phyloP scores from a whole-genome alignment of 1,139 yeast species.

The Candida glucosophila region DNA sequence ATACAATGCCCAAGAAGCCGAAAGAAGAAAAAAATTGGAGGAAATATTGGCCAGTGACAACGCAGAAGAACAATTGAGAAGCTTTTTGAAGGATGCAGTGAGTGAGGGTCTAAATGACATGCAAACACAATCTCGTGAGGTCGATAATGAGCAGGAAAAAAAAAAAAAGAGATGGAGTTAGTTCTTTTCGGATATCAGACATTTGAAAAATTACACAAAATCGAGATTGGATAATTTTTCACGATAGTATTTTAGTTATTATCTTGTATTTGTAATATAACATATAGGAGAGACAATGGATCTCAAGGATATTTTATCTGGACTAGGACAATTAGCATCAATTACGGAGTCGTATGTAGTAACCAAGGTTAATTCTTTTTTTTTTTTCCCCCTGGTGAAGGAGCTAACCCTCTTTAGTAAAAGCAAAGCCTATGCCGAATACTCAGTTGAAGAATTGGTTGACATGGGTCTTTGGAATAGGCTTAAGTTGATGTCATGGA shows the following conservation, averaged over 20 bases:
- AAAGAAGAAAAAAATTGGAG: constrained; percentile 57
- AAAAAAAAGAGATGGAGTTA: constrained; percentile 11
- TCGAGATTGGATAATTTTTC: too few species aligned
- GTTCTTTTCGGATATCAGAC: constrained; percentile 1
- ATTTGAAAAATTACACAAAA: constrained; percentile 4
- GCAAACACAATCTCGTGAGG: constrained; percentile 9
- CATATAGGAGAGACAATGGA: too few species aligned
- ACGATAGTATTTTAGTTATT: too few species aligned
- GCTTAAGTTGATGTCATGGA: constrained; percentile 58
- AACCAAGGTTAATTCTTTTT: background rate
- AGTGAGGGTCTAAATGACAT: constrained; percentile 37
- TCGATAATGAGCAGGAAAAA: constrained; percentile 12
- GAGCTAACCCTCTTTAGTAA: constrained; percentile 4
- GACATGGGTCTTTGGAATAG: constrained; percentile 45
- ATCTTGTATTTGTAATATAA: too few species aligned
- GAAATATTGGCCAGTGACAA: constrained; percentile 67
- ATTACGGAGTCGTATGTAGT: background rate
- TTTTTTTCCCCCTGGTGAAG: background rate
- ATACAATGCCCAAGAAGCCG: constrained; percentile 35
- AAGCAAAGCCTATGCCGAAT: constrained; percentile 19
- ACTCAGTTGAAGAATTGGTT: constrained; percentile 44
- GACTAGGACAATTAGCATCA: background rate
- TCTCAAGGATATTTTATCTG: too few species aligned
- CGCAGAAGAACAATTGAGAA: constrained; percentile 69
- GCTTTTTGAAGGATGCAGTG: constrained; percentile 58